Evolutionary conservation across 306 rosid species (phyloP).

Genomic region (Ormosia emarginata): DNA sequence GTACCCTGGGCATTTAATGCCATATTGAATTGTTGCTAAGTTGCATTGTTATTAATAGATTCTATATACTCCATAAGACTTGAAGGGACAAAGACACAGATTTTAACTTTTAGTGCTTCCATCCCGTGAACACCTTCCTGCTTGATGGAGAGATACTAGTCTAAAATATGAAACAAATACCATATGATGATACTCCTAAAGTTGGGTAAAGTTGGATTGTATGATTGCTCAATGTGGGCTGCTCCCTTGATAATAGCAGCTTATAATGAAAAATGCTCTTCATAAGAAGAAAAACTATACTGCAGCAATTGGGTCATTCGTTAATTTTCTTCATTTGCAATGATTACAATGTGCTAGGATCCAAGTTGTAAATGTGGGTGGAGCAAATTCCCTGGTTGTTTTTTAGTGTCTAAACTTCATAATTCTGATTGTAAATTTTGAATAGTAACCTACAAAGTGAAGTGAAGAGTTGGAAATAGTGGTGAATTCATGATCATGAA

Average conservation of each 20-base stretch:
- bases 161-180: neutral
- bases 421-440: neutral
- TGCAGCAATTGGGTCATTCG: neutral
- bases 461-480: neutral
- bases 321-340: conserved; percentile 11
- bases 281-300: neutral
- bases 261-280: neutral
- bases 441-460: neutral
- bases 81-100: neutral
- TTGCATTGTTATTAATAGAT: neutral
- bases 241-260: conserved; percentile 10
- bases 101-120: conserved; percentile 2
- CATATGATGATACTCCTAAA: neutral
- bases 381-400: neutral
- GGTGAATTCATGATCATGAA: neutral
- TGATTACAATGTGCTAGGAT: conserved; percentile 5
- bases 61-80: neutral
- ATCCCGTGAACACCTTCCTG: neutral
- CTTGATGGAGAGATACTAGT: neutral
- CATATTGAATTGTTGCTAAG: neutral
- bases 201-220: neutral
- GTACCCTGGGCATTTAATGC: neutral
- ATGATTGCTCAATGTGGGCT: neutral
- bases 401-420: neutral
- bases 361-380: neutral